Evolutionary conservation across 768 basidiomycete genomes (phyloP).

Genomic region (Russula vinacea): DNA sequence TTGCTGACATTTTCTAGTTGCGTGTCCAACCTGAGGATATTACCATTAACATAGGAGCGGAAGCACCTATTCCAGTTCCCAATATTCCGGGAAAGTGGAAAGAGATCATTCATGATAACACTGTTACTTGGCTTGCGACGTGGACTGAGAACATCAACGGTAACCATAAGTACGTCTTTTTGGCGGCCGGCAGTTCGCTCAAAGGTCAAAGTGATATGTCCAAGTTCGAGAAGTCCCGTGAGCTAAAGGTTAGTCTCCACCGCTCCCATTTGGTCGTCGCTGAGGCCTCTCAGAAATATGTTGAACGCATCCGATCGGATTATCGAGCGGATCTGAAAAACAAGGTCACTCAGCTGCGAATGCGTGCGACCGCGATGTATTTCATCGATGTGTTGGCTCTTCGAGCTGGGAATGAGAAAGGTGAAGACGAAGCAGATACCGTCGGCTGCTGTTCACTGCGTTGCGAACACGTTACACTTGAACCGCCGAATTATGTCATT

Average conservation of each 20-base stretch:
- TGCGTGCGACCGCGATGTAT: conserved; percentile 98
- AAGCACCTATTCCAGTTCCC: conserved; percentile 71
- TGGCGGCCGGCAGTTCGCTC: conserved; percentile 94
- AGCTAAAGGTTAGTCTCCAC: conserved; percentile 68
- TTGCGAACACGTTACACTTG: conserved; percentile 92
- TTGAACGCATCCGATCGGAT: conserved; percentile 86
- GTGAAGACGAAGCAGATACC: conserved; percentile 98
- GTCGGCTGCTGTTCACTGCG: conserved; percentile 98
- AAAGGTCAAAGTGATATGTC: conserved; percentile 98
- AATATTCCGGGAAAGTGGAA: conserved; percentile 95
- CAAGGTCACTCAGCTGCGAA: conserved; percentile 92
- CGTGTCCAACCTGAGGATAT: conserved; percentile 95
- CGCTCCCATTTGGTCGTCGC: background rate
- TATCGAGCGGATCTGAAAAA: conserved; percentile 80
- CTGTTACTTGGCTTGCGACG: conserved; percentile 97
- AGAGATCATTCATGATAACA: conserved; percentile 82
- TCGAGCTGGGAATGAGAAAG: conserved; percentile 99
- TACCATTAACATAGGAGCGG: conserved; percentile 87
- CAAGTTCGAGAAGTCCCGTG: conserved; percentile 97
- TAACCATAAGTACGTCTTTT: conserved; percentile 95
- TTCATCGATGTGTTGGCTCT: conserved; percentile 96
- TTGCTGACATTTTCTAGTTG: conserved; percentile 44
- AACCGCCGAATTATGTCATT: conserved; percentile 79
- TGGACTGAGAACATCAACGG: conserved; percentile 99
- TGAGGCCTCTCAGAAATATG: conserved; percentile 60